Percentiles rank a stretch among this genome's conserved stretches.
phyloP scores from a whole-genome alignment of 2,329 filamentous ascomycete species.

The Biscogniauxia mediterranea region DNA sequence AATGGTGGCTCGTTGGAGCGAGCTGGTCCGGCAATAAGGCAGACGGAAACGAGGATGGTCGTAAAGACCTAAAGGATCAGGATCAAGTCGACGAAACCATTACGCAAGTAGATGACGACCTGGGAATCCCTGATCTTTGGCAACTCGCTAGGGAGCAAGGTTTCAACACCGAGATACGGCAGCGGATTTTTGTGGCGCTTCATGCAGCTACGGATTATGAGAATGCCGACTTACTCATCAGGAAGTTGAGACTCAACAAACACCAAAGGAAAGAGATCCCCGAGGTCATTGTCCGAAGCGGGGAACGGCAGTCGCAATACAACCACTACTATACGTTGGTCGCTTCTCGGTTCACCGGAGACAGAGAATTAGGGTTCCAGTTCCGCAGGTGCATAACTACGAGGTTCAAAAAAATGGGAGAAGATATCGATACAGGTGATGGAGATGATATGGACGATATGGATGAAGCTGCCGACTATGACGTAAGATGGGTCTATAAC shows the following conservation, averaged over 20 bases:
- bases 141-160: slow-evolving; percentile 77
- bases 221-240: slow-evolving; percentile 76
- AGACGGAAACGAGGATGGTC: slow-evolving; percentile 30
- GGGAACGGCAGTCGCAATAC: slow-evolving; percentile 77
- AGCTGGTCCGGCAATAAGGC: slow-evolving; percentile 63
- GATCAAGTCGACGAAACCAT: slow-evolving; percentile 37
- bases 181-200: slow-evolving; percentile 90
- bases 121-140: slow-evolving; percentile 64
- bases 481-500: slow-evolving; percentile 50
- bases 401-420: slow-evolving; percentile 81
- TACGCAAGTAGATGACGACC: slow-evolving; percentile 38
- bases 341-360: slow-evolving; percentile 72
- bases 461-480: slow-evolving; percentile 51
- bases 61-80: slow-evolving; percentile 18
- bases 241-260: slow-evolving; percentile 81
- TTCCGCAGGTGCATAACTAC: slow-evolving; percentile 89
- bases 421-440: slow-evolving; percentile 57
- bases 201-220: slow-evolving; percentile 82
- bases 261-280: slow-evolving; percentile 85
- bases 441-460: slow-evolving; percentile 59
- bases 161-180: slow-evolving; percentile 82
- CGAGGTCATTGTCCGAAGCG: slow-evolving; percentile 82
- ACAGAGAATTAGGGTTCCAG: slow-evolving; percentile 73
- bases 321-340: slow-evolving; percentile 94
- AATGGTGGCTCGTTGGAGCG: slow-evolving; percentile 99